A percentile compares a stretch with the other conserved stretches of the same genome.
phyloP scores from a whole-genome alignment of 805 yeast species.

The Suhomyces pyralidae region DNA sequence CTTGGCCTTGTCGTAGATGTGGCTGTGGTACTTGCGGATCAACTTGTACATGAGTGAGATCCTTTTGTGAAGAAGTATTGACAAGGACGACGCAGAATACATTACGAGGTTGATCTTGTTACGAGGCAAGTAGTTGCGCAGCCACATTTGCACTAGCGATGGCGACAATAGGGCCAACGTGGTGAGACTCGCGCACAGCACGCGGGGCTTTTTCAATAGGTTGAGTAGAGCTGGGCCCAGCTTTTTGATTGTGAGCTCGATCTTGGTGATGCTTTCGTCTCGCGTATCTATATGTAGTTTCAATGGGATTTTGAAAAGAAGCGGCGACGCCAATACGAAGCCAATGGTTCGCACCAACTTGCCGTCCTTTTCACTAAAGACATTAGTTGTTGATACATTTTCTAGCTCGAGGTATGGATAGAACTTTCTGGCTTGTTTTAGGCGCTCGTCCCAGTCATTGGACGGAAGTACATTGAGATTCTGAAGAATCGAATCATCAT shows the following conservation, averaged over 20 bases:
- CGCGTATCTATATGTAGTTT: conserved; percentile 13
- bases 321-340: conserved; percentile 17
- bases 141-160: conserved; percentile 17
- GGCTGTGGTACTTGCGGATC: conserved; percentile 14
- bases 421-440: conserved; percentile 20
- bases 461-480: conserved; percentile 36
- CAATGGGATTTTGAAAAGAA: conserved; percentile 20
- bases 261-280: conserved; percentile 8
- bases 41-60: conserved; percentile 19
- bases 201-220: background rate
- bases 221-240: background rate
- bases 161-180: conserved; percentile 21
- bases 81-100: conserved; percentile 31
- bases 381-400: conserved; percentile 10
- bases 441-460: conserved; percentile 23
- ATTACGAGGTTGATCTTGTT: conserved; percentile 27
- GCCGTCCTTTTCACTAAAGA: conserved; percentile 7
- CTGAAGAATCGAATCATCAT: conserved; percentile 19
- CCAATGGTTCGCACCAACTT: conserved; percentile 13
- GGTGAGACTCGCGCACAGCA: background rate
- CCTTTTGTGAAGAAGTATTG: conserved; percentile 22
- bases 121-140: conserved; percentile 21
- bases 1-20: conserved; percentile 12
- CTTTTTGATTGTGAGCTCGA: background rate
- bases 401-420: conserved; percentile 21